Evolutionary conservation across 257 asterid species (phyloP).

Genomic region (Capsicum pubescens): DNA sequence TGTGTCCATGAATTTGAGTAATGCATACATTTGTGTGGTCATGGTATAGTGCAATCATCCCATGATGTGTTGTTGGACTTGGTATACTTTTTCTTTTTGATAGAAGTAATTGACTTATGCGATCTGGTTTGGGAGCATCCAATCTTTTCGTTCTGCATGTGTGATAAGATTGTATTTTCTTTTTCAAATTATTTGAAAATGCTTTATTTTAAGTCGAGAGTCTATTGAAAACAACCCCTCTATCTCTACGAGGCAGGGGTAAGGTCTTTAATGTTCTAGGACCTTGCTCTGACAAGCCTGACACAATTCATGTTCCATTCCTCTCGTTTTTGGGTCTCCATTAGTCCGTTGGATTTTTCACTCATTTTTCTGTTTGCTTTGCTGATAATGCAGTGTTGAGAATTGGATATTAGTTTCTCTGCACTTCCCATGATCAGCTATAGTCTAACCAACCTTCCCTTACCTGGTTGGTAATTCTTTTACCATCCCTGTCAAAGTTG

Average conservation of each 20-base stretch:
- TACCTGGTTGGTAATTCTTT: conserved; percentile 33
- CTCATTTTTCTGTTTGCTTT: conserved; percentile 20
- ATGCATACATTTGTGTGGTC: neutral
- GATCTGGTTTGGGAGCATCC: conserved; percentile 27
- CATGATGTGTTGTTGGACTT: no score
- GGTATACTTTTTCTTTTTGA: no score
- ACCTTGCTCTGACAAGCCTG: conserved; percentile 36
- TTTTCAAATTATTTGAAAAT: no score
- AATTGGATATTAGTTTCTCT: conserved; percentile 37
- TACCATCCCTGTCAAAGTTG: conserved; percentile 46
- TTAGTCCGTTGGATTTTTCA: neutral
- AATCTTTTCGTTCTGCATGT: neutral
- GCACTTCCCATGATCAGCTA: conserved; percentile 58
- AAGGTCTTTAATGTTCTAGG: conserved; percentile 13
- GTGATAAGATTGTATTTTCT: neutral
- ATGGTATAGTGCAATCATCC: neutral
- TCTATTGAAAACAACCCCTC: no score
- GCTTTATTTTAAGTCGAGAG: no score
- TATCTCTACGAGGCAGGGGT: no score
- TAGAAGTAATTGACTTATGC: neutral
- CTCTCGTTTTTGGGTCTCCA: neutral
- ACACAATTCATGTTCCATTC: neutral
- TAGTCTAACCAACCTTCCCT: conserved; percentile 42
- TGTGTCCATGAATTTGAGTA: neutral
- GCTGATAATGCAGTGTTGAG: conserved; percentile 62